Conservation (phyloP, 179 eudicot genomes). For the Heliamphora pulchella region DNA sequence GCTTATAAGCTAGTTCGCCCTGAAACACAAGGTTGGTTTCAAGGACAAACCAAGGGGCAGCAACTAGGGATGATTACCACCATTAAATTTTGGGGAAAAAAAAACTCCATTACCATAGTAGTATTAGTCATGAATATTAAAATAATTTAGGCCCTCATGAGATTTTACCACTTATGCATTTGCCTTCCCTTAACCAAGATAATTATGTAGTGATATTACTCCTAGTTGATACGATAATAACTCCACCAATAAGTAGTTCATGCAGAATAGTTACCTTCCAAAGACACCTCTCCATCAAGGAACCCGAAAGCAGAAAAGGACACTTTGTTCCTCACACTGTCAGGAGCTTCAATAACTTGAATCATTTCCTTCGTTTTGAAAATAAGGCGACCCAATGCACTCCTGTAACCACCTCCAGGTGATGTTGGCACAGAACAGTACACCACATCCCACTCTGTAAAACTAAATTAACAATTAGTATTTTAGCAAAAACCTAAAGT, state of each 20-base stretch:
- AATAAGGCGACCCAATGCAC: constrained; percentile 76
- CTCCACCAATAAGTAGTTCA: constrained; percentile 9
- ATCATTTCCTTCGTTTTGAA: constrained; percentile 90
- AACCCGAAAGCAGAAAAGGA: constrained; percentile 73
- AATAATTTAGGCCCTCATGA: no score
- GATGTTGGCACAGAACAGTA: constrained; percentile 95
- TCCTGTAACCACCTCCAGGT: constrained; percentile 93
- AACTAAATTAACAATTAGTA: not conserved
- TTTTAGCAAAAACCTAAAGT: not conserved
- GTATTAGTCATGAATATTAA: no score
- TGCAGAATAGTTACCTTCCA: constrained; percentile 49
- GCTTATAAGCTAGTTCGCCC: no score
- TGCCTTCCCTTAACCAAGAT: no score
- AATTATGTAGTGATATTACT: not conserved
- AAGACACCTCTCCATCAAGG: constrained; percentile 82
- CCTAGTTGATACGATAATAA: not conserved
- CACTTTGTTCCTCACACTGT: constrained; percentile 66
- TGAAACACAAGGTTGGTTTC: no score
- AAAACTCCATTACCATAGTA: no score
- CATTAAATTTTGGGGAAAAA: no score
- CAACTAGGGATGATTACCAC: no score
- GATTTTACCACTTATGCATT: no score
- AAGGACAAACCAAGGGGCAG: no score
- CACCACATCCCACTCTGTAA: constrained; percentile 89
- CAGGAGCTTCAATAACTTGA: constrained; percentile 86